Conservation (phyloP, 2,329 filamentous ascomycete genomes). For the Juglanconis juglandina region DNA sequence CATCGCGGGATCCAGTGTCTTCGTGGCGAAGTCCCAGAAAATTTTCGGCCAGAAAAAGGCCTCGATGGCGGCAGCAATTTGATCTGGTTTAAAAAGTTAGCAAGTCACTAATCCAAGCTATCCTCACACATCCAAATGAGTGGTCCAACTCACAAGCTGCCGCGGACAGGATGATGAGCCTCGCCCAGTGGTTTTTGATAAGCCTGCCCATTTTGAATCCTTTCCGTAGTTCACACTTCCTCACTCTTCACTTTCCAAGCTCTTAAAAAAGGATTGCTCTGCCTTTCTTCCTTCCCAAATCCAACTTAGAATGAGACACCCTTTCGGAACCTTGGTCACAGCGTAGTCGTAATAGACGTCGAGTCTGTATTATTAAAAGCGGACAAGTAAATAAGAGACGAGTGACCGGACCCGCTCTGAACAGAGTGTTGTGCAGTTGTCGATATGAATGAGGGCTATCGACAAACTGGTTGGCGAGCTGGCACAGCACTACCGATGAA, state of each 20-base stretch:
- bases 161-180: conserved; percentile 86
- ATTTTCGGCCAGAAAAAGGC: conserved; percentile 98
- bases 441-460: conserved; percentile 53
- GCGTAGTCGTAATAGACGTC: conserved; percentile 12
- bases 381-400: conserved; percentile 30
- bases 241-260: conserved; percentile 15
- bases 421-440: conserved; percentile 30
- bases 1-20: conserved; percentile 80
- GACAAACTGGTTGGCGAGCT: conserved; percentile 40
- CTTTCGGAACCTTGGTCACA: conserved; percentile 18
- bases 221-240: conserved; percentile 7
- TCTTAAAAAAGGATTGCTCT: conserved; percentile 20
- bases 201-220: conserved; percentile 77
- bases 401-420: conserved; percentile 53
- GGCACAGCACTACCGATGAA: conserved; percentile 42
- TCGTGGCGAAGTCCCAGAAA: conserved; percentile 95
- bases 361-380: conserved; percentile 19
- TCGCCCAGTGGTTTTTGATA: conserved; percentile 99
- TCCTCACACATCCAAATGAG: not conserved
- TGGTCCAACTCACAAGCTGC: conserved; percentile 59
- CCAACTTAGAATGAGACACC: conserved; percentile 17
- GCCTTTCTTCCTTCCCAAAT: conserved; percentile 12
- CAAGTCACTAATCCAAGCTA: not conserved
- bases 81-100: conserved; percentile 56
- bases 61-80: conserved; percentile 78